Evolutionary conservation across 805 yeast species (phyloP), one percentile per base, ranked within the genome.

Genomic region (Millerago galiae): DNA sequence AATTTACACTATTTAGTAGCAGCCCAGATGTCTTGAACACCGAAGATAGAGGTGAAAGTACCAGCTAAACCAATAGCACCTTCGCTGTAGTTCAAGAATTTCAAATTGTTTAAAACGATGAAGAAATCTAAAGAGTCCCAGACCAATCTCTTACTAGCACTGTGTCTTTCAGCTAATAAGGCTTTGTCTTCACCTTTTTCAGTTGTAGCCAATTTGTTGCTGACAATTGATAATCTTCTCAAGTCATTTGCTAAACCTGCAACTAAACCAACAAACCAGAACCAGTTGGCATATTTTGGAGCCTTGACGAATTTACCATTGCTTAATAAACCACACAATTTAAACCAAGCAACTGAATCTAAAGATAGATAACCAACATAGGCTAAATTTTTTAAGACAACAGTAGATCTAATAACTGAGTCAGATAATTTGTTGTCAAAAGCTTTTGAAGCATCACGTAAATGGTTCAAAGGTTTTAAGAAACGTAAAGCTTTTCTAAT

Each of bases 31-130:
- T 83, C 89, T 58, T 74, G 76, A 41, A 88, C 68, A 35, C 95
- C 96, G 63, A 88, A 68, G 38, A 79, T 46, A 32, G 95, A 83
- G 27, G 97, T 88, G 45, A 85, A 65, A 21, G 83, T 73, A 59
- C 98, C 98, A 31, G 93, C 88, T 44, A 81, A 65, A 30, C 95
- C 96, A 39, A 88, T 76, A 34, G 80, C 71, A 38, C 95, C 93
- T 53, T 90, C 96, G 59, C 79, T 77, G 54, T 78, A 67, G 52
- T 70, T 70, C 53, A 83, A 66, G 63, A 69, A 65, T 44, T 74
- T 71, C 62, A 85, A 73, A 41, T 79, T 75, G 62, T 83, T 79
- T 58, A 81, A 66, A 11, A 93, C 95, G 55, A 90, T 81, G 48
- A 83, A 70, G 49, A 76, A 59, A 64, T 90, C 97, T 47, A 83